Base-by-base conservation (phyloP, 169 alveolate species). In the Neospora caninum region DNA sequence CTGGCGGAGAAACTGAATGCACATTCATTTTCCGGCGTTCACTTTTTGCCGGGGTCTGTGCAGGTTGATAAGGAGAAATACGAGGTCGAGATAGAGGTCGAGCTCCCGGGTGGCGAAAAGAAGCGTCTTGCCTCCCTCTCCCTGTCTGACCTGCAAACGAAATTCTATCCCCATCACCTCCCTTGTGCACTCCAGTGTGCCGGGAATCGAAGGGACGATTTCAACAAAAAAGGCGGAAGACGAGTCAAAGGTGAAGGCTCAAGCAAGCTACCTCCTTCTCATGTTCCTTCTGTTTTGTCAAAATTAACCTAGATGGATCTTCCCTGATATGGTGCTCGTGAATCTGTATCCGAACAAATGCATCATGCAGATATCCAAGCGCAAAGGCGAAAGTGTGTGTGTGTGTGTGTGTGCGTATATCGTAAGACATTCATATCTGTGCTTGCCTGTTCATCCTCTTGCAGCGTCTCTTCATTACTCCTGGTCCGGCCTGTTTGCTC, bases 131-230 rank as follows among this genome's bases (percentile, higher is more conserved):
- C 36, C 10, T 25, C 53, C 34, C 25, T 67, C 84, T 6, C 93
- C 18, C 80, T 88, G 20, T 9, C n/a, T 2, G 84, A 88, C 9
- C 82, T 88, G 34, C 80, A 64, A 42, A 67, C 34, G 20, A 36
- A 91, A 49, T 96, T 95, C 54, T 49, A 84, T n/a, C 88, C 87
- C 18, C 89, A 83, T 20, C 45, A 69, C 67, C 94, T 96, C 20
- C 67, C 80, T 82, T 34, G 95, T 9, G 78, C 95, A 39, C 67
- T 96, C 38, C 95, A 96, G 89, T 96, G 98, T 73, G 97, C 97
- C 1, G 98, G 97, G n/a, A 96, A 96, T 64, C 73, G 98, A 39
- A 70, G 98, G 38, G 69, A 73, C 10, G 96, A 89, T 22, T 80
- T 95, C 64, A 86, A 78, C 87, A 38, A 34, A 95, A 41, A 53